These are phyloP conservation scores for Calvatia gigantea DNA, from an alignment of 768 basidiomycete species.

Conservation along the genomic window DNA sequence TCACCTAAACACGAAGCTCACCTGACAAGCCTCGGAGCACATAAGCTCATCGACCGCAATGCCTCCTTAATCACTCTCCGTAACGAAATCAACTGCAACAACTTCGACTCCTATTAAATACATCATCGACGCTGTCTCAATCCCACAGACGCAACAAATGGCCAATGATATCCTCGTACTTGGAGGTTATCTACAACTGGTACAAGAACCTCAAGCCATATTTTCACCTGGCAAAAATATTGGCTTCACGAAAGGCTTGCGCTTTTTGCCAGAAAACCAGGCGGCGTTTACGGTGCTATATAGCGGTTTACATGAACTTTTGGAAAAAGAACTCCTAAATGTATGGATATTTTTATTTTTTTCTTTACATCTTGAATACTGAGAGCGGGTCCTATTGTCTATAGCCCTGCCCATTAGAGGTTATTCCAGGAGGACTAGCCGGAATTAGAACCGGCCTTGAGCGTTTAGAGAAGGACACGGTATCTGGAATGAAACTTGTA, in stretches of 20 bases:
- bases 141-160: conserved; percentile 31
- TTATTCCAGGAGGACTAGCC: conserved; percentile 8
- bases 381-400: background rate
- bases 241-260: conserved; percentile 22
- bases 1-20: conserved; percentile 22
- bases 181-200: conserved; percentile 27
- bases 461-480: conserved; percentile 10
- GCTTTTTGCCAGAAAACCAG: conserved; percentile 16
- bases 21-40: conserved; percentile 34
- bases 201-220: background rate
- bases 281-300: conserved; percentile 21
- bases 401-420: conserved; percentile 5
- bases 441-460: conserved; percentile 12
- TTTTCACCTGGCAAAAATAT: conserved; percentile 2
- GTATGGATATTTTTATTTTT: conserved; percentile 20
- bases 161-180: conserved; percentile 31
- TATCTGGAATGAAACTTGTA: conserved; percentile 16
- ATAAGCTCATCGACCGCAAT: conserved; percentile 30
- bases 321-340: conserved; percentile 31
- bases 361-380: background rate
- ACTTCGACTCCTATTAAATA: conserved; percentile 13
- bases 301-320: conserved; percentile 18
- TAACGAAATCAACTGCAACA: background rate
- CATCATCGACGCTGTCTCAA: conserved; percentile 27
- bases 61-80: background rate